Conservation (phyloP, 2,329 filamentous ascomycete genomes). For the Fusarium chuoi region DNA sequence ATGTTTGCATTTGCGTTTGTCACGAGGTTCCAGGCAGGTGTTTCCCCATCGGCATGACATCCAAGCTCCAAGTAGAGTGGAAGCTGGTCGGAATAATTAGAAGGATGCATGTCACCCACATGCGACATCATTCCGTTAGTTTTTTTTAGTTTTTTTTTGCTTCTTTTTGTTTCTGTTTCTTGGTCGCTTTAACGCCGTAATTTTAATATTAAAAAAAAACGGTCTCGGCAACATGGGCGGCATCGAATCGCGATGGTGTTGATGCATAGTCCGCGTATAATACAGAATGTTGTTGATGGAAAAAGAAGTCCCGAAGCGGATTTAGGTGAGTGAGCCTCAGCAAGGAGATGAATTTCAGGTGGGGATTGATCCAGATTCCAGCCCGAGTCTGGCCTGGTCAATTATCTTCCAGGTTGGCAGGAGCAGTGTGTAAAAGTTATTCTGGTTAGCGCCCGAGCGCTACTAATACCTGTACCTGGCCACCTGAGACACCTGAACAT, state of each 20-base stretch:
- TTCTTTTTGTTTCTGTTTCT: constrained; percentile 1
- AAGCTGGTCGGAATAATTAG: constrained; percentile 10
- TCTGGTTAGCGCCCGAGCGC: constrained; percentile 10
- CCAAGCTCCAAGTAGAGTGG: not conserved
- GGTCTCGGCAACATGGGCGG: constrained; percentile 17
- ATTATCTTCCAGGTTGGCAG: not conserved
- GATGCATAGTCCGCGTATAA: constrained; percentile 19
- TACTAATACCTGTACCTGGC: not conserved
- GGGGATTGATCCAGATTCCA: not conserved
- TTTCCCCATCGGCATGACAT: constrained; percentile 1
- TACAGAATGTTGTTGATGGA: constrained; percentile 35
- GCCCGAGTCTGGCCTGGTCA: not conserved
- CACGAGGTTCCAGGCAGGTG: not conserved
- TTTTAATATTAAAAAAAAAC: not conserved
- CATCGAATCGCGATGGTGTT: not conserved
- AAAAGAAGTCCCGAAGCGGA: constrained; percentile 22
- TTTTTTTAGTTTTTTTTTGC: not conserved
- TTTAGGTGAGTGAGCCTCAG: constrained; percentile 5
- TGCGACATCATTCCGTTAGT: not conserved
- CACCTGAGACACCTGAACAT: constrained; percentile 38
- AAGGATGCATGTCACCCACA: not conserved
- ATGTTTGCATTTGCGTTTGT: constrained; percentile 10
- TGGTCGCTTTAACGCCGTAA: not conserved
- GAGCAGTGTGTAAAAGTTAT: not conserved
- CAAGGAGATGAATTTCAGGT: constrained; percentile 1